phyloP scores from a whole-genome alignment of 768 basidiomycete species.

The Paxillus involutus region DNA sequence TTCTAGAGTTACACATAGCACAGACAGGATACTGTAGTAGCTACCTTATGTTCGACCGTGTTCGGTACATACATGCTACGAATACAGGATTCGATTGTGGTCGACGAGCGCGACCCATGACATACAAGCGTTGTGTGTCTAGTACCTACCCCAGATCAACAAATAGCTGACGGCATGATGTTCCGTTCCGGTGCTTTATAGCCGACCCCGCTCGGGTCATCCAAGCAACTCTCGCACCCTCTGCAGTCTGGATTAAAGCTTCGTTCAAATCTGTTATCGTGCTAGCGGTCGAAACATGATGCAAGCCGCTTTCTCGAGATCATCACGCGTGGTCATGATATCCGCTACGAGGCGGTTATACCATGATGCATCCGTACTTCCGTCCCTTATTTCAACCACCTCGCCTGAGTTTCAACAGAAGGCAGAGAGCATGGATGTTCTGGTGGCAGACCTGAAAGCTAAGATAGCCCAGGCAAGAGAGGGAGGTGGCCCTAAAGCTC shows the following conservation, averaged over 20 bases:
- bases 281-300: constrained; percentile 17
- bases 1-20: constrained; percentile 44
- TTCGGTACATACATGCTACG: neutral
- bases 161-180: constrained; percentile 12
- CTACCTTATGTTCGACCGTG: neutral
- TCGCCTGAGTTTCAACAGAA: constrained; percentile 73
- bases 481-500: constrained; percentile 77
- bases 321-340: neutral
- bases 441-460: constrained; percentile 63
- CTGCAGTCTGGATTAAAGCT: neutral
- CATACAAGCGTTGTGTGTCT: too few species aligned
- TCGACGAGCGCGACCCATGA: too few species aligned
- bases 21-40: neutral
- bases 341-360: constrained; percentile 38
- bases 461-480: constrained; percentile 58
- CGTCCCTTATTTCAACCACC: constrained; percentile 65
- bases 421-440: constrained; percentile 64
- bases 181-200: constrained; percentile 20
- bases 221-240: neutral
- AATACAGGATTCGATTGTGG: neutral
- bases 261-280: neutral
- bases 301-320: constrained; percentile 16
- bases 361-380: constrained; percentile 75
- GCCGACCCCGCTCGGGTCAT: neutral
- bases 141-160: neutral